Base-by-base conservation (phyloP, 2,329 filamentous ascomycete species). In the Colletotrichum shisoi region DNA sequence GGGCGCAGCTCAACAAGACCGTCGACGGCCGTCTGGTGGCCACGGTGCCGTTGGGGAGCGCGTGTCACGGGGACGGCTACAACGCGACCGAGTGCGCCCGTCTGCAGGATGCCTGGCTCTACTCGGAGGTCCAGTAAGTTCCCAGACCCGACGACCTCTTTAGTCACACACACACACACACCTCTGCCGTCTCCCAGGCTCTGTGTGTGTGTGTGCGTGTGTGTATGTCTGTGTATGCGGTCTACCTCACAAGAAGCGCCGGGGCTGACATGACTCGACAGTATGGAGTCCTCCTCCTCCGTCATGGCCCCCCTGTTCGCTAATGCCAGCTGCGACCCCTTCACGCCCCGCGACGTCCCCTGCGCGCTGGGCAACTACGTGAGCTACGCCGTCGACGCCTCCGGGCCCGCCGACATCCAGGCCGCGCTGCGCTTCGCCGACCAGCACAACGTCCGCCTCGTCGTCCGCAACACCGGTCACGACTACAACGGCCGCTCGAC, bases 401-500 rank as follows among this genome's bases (percentile, higher is more conserved):
- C 64, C 31, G 57, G 61, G 15, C 52, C 59, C 39, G 79, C 79
- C 69, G 76, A 82, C 63, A 72, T 80, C 24, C 70, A 63, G 13
- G 72, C 73, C 3, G 73, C 75, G 1, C 62, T 81, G 15, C 65
- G 72, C 40, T 83, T 83, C 69, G 79, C 78, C n/a, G 73, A 75
- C 27, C 68, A 76, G 31, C 74, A 76, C 15, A 76, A 77, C 53
- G 71, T 80, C n/a, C 77, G 79, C 5, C 70, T 80, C 37, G 73
- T 79, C 7, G 70, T 79, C 40, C 71, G 74, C 44, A 78, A 76
- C 65, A 78, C 76, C 2, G 76, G 76, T 31, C 74, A 76, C 67
- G 72, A 75, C 69, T 73, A 72, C 71, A 70, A 75, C 24, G 85
- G 84, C 24, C 83, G 82, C 58, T 84, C 81, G 0, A 84, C 84